Percentiles rank a stretch among this genome's conserved stretches.
Evolutionary conservation across 1,139 yeast genomes (phyloP).

Genomic region (Suhomyces panamericanus): DNA sequence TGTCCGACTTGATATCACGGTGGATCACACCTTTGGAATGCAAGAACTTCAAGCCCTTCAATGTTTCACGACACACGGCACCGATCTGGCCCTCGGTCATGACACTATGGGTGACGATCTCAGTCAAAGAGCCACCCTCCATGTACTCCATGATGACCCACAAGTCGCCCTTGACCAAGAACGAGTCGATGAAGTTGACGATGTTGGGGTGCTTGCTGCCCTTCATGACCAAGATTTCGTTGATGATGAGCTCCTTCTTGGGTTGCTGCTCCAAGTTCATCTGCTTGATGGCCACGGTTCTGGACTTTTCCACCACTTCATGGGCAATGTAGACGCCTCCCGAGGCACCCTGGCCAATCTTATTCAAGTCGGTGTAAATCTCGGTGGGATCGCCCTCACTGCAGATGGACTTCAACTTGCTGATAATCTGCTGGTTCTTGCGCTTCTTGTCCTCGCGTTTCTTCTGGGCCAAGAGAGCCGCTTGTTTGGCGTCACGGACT

Average conservation of each 20-base stretch:
- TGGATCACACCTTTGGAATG: conserved; percentile 95
- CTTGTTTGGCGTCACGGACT: conserved; percentile 55
- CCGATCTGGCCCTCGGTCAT: conserved; percentile 98
- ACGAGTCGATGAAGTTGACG: conserved; percentile 89
- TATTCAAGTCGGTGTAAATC: conserved; percentile 64
- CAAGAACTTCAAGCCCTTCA: conserved; percentile 79
- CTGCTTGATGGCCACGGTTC: conserved; percentile 89
- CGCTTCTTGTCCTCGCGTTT: conserved; percentile 75
- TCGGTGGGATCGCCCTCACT: conserved; percentile 85
- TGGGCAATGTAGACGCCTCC: conserved; percentile 97
- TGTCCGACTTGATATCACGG: conserved; percentile 94
- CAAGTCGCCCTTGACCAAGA: conserved; percentile 67
- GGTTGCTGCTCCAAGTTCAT: conserved; percentile 94
- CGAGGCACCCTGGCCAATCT: conserved; percentile 97
- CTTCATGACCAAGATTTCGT: conserved; percentile 92
- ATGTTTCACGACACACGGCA: conserved; percentile 89
- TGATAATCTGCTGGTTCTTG: conserved; percentile 67
- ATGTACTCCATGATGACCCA: conserved; percentile 99
- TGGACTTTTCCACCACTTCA: conserved; percentile 53
- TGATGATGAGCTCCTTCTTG: conserved; percentile 86
- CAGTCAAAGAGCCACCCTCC: conserved; percentile 97
- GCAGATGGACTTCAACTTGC: conserved; percentile 74
- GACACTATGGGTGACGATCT: conserved; percentile 90
- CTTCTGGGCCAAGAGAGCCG: conserved; percentile 59
- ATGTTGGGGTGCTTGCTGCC: conserved; percentile 88